Evolutionary conservation across 2,329 filamentous ascomycete species (phyloP), one percentile per base, ranked within the genome.

Genomic region (Metarhizium album): DNA sequence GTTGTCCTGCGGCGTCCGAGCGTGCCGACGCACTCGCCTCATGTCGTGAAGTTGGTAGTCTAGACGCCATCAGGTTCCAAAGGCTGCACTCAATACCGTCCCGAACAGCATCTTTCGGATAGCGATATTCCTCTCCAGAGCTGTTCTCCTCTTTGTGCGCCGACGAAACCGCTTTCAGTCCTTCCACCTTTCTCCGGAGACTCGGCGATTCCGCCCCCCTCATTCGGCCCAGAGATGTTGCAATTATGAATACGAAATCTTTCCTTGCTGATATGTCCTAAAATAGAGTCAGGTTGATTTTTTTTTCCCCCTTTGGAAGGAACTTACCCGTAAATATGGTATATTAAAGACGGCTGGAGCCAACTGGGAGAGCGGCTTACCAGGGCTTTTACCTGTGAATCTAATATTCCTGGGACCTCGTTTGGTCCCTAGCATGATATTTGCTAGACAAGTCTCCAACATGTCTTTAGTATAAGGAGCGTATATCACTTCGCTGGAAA

Each of bases 341-440:
- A 65, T 56, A 47, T 69, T 56, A 27, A 71, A 70, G 16, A 70
- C 65, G 16, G 64, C 64, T 0, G 69, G 69, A 3, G 60, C 59
- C 5, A 70, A 45, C 2, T 50, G 52, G 2, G 54, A 54, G 9
- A 71, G 56, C 7, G 63, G 58, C 13, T 54, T 53, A 3, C 55
- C 42, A 16, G 53, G 42, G 11, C 43, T 56, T n/a, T 51, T 52
- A 2, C 56, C 50, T 5, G 51, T 18, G 1, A 61, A 48, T 43
- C 50, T 53, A 5, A 67, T 52, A 1, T 57, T 58, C 37, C 53
- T 57, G 9, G 56, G 56, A 27, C 50, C 58, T 43, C 55, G 60
- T 3, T 45, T 53, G 8, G 54, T 54, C 2, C 64, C 64, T 9
- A 62, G 37, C 2, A 67, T 51, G 1, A 67, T 46, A 7, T 60